phyloP scores from a whole-genome alignment of 2,329 filamentous ascomycete species.

The Botryotinia globosa region DNA sequence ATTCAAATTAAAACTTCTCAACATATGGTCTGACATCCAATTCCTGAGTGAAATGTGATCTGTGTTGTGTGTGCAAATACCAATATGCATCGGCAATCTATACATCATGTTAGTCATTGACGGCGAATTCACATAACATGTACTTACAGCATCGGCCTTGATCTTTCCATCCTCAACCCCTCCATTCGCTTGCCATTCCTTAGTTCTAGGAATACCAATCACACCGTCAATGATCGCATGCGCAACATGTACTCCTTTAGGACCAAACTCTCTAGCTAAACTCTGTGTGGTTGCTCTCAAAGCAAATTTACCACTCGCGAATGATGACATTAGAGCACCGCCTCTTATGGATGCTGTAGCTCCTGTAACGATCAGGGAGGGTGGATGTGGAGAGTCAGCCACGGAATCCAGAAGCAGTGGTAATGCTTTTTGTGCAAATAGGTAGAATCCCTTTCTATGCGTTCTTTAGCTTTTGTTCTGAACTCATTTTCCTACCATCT shows the following conservation, averaged over 20 bases:
- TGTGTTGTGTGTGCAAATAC: conserved; percentile 71
- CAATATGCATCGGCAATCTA: conserved; percentile 87
- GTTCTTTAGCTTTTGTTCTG: conserved; percentile 6
- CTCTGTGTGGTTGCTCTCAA: conserved; percentile 70
- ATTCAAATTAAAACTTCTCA: conserved; percentile 60
- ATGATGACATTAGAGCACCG: conserved; percentile 64
- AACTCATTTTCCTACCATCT: background rate
- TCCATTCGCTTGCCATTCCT: conserved; percentile 47
- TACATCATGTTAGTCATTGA: background rate
- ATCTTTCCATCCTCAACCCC: conserved; percentile 61
- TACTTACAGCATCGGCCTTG: conserved; percentile 67
- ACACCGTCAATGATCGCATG: conserved; percentile 82
- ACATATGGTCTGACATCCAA: conserved; percentile 76
- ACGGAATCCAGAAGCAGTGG: conserved; percentile 67
- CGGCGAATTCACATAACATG: background rate
- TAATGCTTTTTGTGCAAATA: conserved; percentile 70
- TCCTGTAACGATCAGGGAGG: conserved; percentile 80
- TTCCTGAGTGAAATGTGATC: conserved; percentile 77
- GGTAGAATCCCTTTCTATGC: conserved; percentile 58
- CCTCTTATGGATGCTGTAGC: conserved; percentile 78
- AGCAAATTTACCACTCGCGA: conserved; percentile 79
- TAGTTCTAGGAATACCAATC: conserved; percentile 75
- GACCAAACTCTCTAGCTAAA: conserved; percentile 79
- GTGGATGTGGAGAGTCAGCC: conserved; percentile 56
- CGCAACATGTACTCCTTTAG: conserved; percentile 77